Evolutionary conservation across 2,329 filamentous ascomycete species (phyloP).

Genomic region (Arthrobotrys iridis): DNA sequence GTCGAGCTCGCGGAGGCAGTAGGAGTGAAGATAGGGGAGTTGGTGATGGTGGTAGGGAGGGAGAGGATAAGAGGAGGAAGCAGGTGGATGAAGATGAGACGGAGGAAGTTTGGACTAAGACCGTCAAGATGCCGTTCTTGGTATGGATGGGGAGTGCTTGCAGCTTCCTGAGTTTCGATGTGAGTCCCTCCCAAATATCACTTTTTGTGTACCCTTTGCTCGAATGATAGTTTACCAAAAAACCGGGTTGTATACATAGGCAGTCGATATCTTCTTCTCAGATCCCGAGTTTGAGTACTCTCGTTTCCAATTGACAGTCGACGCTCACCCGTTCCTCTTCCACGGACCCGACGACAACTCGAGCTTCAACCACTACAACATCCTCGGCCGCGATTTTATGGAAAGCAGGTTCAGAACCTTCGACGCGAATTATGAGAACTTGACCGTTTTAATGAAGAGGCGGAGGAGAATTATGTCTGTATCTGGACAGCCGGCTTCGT

Average conservation of each 20-base stretch:
- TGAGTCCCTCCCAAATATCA: neutral
- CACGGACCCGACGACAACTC: slow-evolving; percentile 5
- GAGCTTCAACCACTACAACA: slow-evolving; percentile 17
- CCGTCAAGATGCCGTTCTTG: slow-evolving; percentile 38
- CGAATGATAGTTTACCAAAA: too few relatives aligned
- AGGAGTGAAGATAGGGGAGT: neutral
- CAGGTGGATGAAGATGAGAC: neutral
- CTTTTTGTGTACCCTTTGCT: neutral
- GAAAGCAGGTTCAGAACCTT: slow-evolving; percentile 24
- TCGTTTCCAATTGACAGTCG: neutral
- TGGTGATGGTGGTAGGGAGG: neutral
- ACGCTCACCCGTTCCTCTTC: slow-evolving; percentile 28
- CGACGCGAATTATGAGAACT: slow-evolving; percentile 17
- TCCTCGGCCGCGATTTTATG: slow-evolving; percentile 42
- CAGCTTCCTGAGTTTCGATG: slow-evolving; percentile 41
- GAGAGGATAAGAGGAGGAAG: neutral
- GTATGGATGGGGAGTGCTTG: slow-evolving; percentile 37
- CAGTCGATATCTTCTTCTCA: slow-evolving; percentile 14
- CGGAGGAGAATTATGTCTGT: neutral
- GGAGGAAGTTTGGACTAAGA: slow-evolving; percentile 1
- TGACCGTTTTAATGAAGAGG: slow-evolving; percentile 4
- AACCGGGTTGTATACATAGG: neutral
- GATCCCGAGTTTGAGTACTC: slow-evolving; percentile 2
- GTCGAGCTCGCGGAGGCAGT: neutral
- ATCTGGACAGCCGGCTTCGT: neutral